Conservation (phyloP, 257 asterid species). For the Solanum neorickii region DNA sequence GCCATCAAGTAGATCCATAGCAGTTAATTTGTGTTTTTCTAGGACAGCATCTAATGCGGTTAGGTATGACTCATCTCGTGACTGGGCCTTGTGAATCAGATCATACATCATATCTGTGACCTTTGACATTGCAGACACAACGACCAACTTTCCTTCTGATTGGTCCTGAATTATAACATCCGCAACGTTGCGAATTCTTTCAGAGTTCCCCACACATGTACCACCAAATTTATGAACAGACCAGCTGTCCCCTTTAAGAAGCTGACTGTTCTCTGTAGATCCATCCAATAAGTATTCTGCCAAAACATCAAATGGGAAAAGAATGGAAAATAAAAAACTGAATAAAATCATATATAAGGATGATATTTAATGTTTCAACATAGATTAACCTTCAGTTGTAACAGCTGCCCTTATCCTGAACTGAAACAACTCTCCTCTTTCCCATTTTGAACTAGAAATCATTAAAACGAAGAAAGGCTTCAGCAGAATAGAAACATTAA, state of each 20-base stretch:
- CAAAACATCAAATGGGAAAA: not conserved
- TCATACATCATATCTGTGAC: constrained; percentile 98
- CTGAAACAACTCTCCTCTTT: constrained; percentile 24
- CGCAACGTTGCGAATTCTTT: constrained; percentile 78
- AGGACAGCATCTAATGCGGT: constrained; percentile 61
- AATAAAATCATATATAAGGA: not conserved
- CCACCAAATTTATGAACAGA: constrained; percentile 96
- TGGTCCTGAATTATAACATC: constrained; percentile 59
- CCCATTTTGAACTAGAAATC: constrained; percentile 17
- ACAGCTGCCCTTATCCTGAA: constrained; percentile 35
- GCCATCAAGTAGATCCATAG: constrained; percentile 68
- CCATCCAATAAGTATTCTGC: constrained; percentile 44
- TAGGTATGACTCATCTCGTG: constrained; percentile 61
- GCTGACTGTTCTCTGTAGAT: constrained; percentile 35
- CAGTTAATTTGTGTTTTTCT: constrained; percentile 76
- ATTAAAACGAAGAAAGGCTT: not conserved
- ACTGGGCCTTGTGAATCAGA: constrained; percentile 71
- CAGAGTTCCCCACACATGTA: constrained; percentile 89
- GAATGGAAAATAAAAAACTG: not conserved
- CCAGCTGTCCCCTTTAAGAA: constrained; percentile 85
- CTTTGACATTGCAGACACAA: constrained; percentile 96
- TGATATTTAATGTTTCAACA: not conserved
- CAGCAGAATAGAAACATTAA: not conserved
- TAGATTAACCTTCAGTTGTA: constrained; percentile 45
- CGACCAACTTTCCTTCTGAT: constrained; percentile 73